Evolutionary conservation across 805 yeast genomes (phyloP), one percentile per base, ranked within the genome.

Genomic region (Saccharomycopsis sp.): DNA sequence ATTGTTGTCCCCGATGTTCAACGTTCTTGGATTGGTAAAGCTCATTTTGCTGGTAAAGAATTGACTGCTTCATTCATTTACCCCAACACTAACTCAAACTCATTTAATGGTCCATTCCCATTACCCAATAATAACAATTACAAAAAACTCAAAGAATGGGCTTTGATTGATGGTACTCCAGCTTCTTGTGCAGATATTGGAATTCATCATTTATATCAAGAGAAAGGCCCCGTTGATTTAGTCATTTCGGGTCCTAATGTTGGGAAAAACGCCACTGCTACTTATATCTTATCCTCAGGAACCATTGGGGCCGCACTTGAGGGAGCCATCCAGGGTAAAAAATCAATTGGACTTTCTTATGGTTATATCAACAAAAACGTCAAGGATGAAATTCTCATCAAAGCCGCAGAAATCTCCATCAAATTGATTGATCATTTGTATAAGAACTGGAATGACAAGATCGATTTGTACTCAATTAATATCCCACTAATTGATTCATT

Each of bases 301-400:
- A 92, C 98, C 2, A 79, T 92, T 14, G 98, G 98, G 20, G 97
- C 95, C 3, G 92, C 96, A 1, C 73, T 88, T 86, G 98, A 92
- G 61, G 94, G 88, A 1, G 83, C 81, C 2, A 72, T 88, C 31
- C 56, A 69, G 17, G 79, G 78, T 0, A 73, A 76, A 23, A 77
- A 68, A 49, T 64, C 95, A 4, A 69, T 92, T 47, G 96, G 95
- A 2, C 52, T 92, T 26, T 82, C 94, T 28, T 89, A 76, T 67
- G 92, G 94, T n/a, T 92, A 80, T 54, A 66, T 69, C 29, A 58
- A 64, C 21, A 60, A 70, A 34, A 58, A 63, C 15, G 77, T 78
- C n/a, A 67, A 70, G 42, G 62, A 66, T 30, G 59, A 60, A 14
- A 60, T 72, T 8, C 55, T 86, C 41, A 60, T 60, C 10, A 74